Base-by-base conservation (phyloP, 495 filamentous ascomycete genomes). In the Schizothecium vesticola region DNA sequence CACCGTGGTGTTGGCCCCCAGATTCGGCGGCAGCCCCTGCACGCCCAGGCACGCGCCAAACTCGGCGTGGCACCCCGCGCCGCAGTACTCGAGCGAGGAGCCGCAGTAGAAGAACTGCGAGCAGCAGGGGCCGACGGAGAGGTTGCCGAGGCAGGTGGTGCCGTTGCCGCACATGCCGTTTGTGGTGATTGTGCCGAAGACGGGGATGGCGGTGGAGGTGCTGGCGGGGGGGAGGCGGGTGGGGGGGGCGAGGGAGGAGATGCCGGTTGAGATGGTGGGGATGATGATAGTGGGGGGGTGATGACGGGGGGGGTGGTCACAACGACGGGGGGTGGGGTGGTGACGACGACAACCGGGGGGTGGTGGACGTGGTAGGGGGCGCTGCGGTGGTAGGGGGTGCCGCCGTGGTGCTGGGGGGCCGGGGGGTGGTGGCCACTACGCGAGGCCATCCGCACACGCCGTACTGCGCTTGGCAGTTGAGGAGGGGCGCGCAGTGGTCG, bases 71-170 rank as follows among this genome's bases (percentile, higher is more conserved):
- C 86, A 88, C 0, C 84, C 84, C 19, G 75, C 75, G 24, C 82
- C 83, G 71, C 86, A 88, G 67, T 81, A 87, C 25, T 76, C 78
- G 8, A 71, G 65, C 9, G 79, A 77, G 23, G 79, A 76, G 24
- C 85, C 86, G 69, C 85, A 86, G 73, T 78, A 87, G 55, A 82
- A 82, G 75, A 81, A 78, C 55, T 80, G 75, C 55, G 75, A 78
- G 70, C 79, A 85, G 75, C 81, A 84, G 24, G 56, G 68, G 9
- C 77, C 77, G 66, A 62, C 78, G 56, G 69, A 64, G 55, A 72
- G 55, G 59, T 55, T 71, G 64, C 70, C 71, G 31, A 77, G 71
- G 73, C 77, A 79, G 12, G 75, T 69, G 31, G 77, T 78, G 9
- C 61, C 61, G 73, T 79, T 79, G 66, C 77, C 77, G 71, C 77